These are phyloP conservation scores for Populus hybrid DNA, from an alignment of 441 rosid species.

Conservation along the genomic window DNA sequence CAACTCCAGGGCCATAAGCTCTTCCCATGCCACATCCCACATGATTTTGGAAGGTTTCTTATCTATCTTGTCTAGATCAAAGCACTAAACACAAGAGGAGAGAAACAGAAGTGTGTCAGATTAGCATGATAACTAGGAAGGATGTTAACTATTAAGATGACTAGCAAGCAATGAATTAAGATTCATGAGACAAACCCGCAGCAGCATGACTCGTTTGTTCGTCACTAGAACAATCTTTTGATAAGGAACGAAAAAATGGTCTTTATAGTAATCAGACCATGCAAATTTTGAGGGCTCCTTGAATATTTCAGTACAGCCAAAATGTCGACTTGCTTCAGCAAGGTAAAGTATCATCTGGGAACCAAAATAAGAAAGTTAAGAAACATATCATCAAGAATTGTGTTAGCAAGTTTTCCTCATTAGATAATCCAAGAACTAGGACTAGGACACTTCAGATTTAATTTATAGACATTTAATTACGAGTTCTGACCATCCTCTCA, in stretches of 20 bases:
- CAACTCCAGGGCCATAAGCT: conserved; percentile 89
- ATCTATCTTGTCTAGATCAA: conserved; percentile 73
- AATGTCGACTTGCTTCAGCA: conserved; percentile 88
- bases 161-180: not conserved
- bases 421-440: not conserved
- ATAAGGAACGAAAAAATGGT: conserved; percentile 77
- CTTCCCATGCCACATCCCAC: conserved; percentile 99
- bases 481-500: not conserved
- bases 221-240: conserved; percentile 82
- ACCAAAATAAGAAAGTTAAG: conserved; percentile 22
- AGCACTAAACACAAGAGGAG: conserved; percentile 53
- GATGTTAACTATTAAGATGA: not conserved
- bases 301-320: conserved; percentile 94
- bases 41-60: conserved; percentile 89
- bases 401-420: not conserved
- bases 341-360: conserved; percentile 88
- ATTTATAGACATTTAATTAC: not conserved
- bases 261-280: conserved; percentile 85
- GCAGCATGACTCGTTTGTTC: conserved; percentile 77
- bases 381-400: conserved; percentile 7
- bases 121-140: not conserved
- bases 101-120: conserved; percentile 11
- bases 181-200: conserved; percentile 59
- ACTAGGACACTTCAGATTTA: not conserved
- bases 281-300: conserved; percentile 98